phyloP scores from a whole-genome alignment of 345 rosid genomes.

The Lenwebbia sp. region DNA sequence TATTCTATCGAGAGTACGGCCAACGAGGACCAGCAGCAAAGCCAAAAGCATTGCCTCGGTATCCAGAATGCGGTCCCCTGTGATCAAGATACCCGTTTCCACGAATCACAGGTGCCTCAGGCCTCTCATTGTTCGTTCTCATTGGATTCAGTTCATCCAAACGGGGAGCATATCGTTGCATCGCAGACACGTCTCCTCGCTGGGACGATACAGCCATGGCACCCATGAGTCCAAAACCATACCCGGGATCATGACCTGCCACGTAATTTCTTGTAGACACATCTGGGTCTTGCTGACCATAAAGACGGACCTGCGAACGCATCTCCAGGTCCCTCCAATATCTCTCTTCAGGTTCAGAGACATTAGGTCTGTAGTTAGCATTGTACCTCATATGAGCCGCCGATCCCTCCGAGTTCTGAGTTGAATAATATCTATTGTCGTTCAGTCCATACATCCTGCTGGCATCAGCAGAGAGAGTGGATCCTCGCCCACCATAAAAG shows the following conservation, averaged over 20 bases:
- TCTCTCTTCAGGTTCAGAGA: too few species aligned
- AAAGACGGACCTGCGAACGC: too few species aligned
- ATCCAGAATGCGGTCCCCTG: constrained; percentile 8
- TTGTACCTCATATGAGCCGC: too few species aligned
- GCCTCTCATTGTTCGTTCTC: constrained; percentile 20
- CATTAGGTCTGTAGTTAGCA: too few species aligned
- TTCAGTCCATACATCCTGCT: too few species aligned
- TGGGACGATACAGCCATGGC: constrained; percentile 8
- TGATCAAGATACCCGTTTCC: constrained; percentile 10
- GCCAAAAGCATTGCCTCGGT: constrained; percentile 2
- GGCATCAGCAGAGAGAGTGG: too few species aligned
- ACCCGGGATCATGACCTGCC: constrained; percentile 1
- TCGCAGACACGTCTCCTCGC: constrained; percentile 26
- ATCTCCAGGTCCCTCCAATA: too few species aligned
- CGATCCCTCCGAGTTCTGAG: too few species aligned
- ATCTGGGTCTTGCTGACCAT: constrained; percentile 10
- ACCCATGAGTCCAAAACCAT: constrained; percentile 9
- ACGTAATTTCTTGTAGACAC: constrained; percentile 13
- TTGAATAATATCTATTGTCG: too few species aligned
- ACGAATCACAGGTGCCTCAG: constrained; percentile 17
- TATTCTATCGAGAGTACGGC: constrained; percentile 12
- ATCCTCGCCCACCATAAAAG: constrained; percentile 13
- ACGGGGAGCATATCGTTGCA: constrained; percentile 51
- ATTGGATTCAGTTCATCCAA: constrained; percentile 42
- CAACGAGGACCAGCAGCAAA: too few species aligned